Percentiles rank a stretch among this genome's conserved stretches.
phyloP scores from a whole-genome alignment of 1,139 yeast species.

The Magnusiomyces starmeri region DNA sequence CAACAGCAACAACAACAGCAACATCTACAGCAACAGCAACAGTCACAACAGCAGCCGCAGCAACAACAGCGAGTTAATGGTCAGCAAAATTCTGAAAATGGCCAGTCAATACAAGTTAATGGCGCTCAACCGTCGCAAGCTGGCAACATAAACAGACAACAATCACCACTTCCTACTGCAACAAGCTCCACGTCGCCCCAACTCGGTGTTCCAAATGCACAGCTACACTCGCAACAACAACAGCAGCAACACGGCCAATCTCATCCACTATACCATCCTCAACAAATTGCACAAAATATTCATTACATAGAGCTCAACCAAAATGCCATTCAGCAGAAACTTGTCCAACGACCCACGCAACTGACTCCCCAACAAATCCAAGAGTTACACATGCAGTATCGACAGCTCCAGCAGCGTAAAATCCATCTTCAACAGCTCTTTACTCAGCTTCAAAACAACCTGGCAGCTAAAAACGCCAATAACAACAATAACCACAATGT shows the following conservation, averaged over 20 bases:
- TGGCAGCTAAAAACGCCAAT: not conserved
- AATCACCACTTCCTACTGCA: too few relatives aligned
- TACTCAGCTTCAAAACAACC: not conserved
- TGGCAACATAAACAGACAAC: too few relatives aligned
- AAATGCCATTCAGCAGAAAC: constrained; percentile 18
- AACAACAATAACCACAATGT: not conserved
- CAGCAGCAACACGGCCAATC: not conserved
- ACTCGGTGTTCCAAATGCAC: constrained; percentile 10
- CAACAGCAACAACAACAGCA: constrained; percentile 18
- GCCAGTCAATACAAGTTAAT: too few relatives aligned
- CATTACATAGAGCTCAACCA: not conserved
- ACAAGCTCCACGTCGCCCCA: constrained; percentile 18
- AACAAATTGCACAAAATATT: not conserved
- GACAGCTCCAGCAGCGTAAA: constrained; percentile 4
- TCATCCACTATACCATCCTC: not conserved
- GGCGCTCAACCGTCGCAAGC: too few relatives aligned
- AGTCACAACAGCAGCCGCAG: constrained; percentile 3
- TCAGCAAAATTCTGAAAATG: too few relatives aligned
- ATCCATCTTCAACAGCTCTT: not conserved
- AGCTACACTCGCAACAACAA: constrained; percentile 13
- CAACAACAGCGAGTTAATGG: constrained; percentile 13
- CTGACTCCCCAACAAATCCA: constrained; percentile 18
- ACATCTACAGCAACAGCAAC: constrained; percentile 6
- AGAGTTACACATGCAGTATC: constrained; percentile 10
- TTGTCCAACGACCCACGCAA: constrained; percentile 13